Percentiles rank a stretch among this genome's conserved stretches.
phyloP scores from a whole-genome alignment of 1,284 basidiomycete species.

The Bondarzewia mesenterica region DNA sequence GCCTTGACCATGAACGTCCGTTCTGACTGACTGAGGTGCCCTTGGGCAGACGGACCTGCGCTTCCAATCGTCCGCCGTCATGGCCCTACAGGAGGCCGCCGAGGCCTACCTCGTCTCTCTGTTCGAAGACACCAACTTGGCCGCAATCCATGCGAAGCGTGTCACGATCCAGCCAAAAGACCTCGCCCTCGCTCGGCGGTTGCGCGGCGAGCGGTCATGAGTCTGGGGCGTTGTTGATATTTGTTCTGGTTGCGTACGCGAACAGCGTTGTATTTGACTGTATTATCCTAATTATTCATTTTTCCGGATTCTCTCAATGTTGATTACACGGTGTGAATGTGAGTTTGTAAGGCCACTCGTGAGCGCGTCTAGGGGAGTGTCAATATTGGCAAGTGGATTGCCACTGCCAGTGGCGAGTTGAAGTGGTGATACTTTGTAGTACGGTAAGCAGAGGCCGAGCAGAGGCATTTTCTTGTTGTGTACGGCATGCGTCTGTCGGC shows the following conservation, averaged over 20 bases:
- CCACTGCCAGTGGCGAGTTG: too few species aligned
- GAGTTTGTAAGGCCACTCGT: too few species aligned
- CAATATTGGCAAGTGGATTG: too few species aligned
- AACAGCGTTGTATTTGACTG: conserved; percentile 10
- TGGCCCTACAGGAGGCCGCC: conserved; percentile 55
- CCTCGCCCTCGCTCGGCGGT: conserved; percentile 45
- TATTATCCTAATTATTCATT: conserved; percentile 12
- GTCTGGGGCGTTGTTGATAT: not conserved
- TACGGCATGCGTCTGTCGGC: too few species aligned
- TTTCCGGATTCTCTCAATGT: not conserved
- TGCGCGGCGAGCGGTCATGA: conserved; percentile 37
- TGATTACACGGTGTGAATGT: not conserved
- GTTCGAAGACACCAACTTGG: conserved; percentile 79
- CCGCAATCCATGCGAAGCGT: conserved; percentile 71
- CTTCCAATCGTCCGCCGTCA: conserved; percentile 59
- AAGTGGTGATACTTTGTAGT: too few species aligned
- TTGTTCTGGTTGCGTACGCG: conserved; percentile 1
- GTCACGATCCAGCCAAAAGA: conserved; percentile 46
- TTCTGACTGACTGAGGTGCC: not conserved
- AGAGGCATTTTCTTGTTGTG: too few species aligned
- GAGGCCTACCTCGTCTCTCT: conserved; percentile 59
- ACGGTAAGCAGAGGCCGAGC: too few species aligned
- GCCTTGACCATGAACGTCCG: not conserved
- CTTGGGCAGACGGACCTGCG: conserved; percentile 46
- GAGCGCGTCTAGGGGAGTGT: too few species aligned